Percentiles rank a stretch among this genome's conserved stretches.
phyloP scores from a whole-genome alignment of 495 filamentous ascomycete genomes.

The Viridothelium virens region DNA sequence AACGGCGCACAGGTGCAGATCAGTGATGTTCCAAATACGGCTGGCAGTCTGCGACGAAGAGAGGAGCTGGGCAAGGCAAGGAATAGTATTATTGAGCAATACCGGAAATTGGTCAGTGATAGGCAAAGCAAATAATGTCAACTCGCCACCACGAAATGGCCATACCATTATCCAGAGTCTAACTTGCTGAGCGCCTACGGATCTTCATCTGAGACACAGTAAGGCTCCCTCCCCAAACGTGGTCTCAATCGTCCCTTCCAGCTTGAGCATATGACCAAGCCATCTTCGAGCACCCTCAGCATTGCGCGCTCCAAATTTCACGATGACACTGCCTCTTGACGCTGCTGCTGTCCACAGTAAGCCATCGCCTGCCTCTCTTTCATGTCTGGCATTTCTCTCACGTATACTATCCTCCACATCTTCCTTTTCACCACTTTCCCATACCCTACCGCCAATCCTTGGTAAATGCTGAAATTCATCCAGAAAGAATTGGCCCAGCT shows the following conservation, averaged over 20 bases:
- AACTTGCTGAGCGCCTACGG: neutral
- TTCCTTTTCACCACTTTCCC: slow-evolving; percentile 44
- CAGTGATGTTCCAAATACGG: slow-evolving; percentile 62
- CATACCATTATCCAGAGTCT: neutral
- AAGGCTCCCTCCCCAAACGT: slow-evolving; percentile 59
- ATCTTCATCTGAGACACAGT: slow-evolving; percentile 42
- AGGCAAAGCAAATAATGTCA: neutral
- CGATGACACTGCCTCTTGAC: slow-evolving; percentile 74
- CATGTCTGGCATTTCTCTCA: slow-evolving; percentile 34
- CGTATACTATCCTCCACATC: slow-evolving; percentile 34
- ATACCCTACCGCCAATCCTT: slow-evolving; percentile 76
- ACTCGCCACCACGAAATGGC: neutral
- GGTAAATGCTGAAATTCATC: slow-evolving; percentile 67
- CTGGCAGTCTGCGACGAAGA: slow-evolving; percentile 70
- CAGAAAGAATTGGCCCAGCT: slow-evolving; percentile 61
- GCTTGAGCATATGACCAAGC: slow-evolving; percentile 48
- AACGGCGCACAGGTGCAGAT: slow-evolving; percentile 64
- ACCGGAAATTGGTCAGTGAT: slow-evolving; percentile 40
- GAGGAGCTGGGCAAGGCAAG: slow-evolving; percentile 74
- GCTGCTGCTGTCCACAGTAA: slow-evolving; percentile 75
- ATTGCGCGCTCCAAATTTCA: slow-evolving; percentile 69
- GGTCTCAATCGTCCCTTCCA: slow-evolving; percentile 50
- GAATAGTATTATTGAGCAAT: slow-evolving; percentile 69
- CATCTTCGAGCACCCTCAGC: slow-evolving; percentile 57
- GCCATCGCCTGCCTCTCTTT: slow-evolving; percentile 46